Percentiles rank a stretch among this genome's conserved stretches.
Conservation (phyloP, 306 rosid species). For the Malus fusca region DNA sequence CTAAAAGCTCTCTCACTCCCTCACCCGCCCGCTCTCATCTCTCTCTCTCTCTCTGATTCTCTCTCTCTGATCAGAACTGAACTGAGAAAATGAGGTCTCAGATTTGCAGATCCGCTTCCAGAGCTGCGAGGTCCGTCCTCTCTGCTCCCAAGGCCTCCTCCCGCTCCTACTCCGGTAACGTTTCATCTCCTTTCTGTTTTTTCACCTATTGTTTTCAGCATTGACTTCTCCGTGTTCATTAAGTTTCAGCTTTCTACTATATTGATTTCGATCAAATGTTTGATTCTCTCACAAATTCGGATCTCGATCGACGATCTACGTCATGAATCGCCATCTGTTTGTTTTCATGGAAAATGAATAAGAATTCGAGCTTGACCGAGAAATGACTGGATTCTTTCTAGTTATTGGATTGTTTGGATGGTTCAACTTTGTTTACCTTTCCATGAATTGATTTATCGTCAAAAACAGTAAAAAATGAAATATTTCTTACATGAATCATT, state of each 20-base stretch:
- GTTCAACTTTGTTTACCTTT: neutral
- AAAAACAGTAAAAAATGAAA: neutral
- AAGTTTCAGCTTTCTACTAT: neutral
- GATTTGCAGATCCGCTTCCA: slow-evolving; percentile 61
- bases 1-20: neutral
- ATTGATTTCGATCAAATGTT: neutral
- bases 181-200: neutral
- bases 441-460: neutral
- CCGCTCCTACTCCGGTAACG: slow-evolving; percentile 56
- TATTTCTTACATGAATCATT: neutral
- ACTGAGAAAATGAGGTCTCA: slow-evolving; percentile 48
- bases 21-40: neutral
- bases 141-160: slow-evolving; percentile 51
- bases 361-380: neutral
- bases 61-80: neutral
- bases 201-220: neutral
- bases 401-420: neutral
- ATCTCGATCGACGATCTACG: slow-evolving; percentile 7
- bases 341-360: neutral
- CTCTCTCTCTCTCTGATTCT: neutral
- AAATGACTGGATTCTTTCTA: neutral
- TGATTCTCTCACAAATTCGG: neutral
- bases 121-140: slow-evolving; percentile 68
- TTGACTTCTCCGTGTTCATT: neutral
- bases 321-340: neutral